Evolutionary conservation across 345 rosid species (phyloP).

Genomic region (Brassica rapa): DNA sequence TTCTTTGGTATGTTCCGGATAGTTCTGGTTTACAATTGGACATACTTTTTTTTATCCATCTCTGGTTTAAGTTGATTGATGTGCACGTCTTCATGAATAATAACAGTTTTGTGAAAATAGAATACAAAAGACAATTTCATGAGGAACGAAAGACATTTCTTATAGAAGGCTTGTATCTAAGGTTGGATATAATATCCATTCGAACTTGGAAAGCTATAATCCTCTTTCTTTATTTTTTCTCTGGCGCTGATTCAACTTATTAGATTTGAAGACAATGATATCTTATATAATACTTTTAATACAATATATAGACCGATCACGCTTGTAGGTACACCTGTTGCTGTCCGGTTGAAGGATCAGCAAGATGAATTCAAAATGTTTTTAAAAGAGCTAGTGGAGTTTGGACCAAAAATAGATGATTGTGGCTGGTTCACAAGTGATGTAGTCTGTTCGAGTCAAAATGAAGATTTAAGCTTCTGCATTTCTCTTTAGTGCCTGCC

Average conservation of each 20-base stretch:
- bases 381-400: neutral
- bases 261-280: neutral
- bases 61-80: too few relatives aligned
- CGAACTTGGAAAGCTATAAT: neutral
- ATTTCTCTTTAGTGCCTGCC: neutral
- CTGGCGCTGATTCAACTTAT: neutral
- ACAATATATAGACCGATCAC: neutral
- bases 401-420: neutral
- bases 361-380: neutral
- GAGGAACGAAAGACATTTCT: neutral
- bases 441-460: neutral
- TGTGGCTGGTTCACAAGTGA: neutral
- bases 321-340: neutral
- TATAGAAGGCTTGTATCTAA: neutral
- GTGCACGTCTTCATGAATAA: neutral
- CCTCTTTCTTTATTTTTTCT: neutral
- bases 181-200: neutral
- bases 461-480: neutral
- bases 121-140: neutral
- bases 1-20: conserved; percentile 8
- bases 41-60: too few relatives aligned
- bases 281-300: neutral
- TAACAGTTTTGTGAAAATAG: neutral
- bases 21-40: too few relatives aligned
- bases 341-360: neutral